These are phyloP conservation scores for Penicillium robsamsonii DNA, from an alignment of 495 filamentous ascomycete species.

Conservation along the genomic window DNA sequence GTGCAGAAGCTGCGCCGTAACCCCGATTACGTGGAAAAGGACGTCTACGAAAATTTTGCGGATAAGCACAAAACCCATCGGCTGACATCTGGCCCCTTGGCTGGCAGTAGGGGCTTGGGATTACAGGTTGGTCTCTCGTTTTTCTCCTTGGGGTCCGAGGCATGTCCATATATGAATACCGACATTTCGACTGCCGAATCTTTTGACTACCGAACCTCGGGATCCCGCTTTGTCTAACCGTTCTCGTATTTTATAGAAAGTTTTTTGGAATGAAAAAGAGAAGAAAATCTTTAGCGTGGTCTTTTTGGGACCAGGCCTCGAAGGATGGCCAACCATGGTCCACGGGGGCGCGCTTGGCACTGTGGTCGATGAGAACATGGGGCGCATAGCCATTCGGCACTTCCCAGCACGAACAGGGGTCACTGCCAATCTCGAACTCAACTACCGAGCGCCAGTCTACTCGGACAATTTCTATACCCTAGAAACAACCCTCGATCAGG, in stretches of 20 bases:
- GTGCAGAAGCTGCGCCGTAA: constrained; percentile 52
- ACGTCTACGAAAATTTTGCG: constrained; percentile 54
- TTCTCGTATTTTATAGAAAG: constrained; percentile 28
- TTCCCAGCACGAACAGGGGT: constrained; percentile 50
- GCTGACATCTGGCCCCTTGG: constrained; percentile 42
- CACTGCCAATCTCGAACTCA: constrained; percentile 63
- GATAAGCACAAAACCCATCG: constrained; percentile 35
- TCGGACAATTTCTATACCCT: constrained; percentile 64
- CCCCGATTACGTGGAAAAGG: constrained; percentile 51
- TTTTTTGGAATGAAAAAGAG: constrained; percentile 53
- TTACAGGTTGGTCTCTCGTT: constrained; percentile 39
- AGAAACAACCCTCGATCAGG: constrained; percentile 45
- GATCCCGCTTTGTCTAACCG: constrained; percentile 26
- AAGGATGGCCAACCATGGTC: constrained; percentile 74
- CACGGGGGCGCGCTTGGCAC: constrained; percentile 76
- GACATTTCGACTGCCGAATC: constrained; percentile 17
- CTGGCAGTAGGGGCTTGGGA: constrained; percentile 39
- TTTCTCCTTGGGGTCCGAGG: constrained; percentile 5
- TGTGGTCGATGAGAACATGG: constrained; percentile 62
- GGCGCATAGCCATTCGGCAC: constrained; percentile 40
- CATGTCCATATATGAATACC: neutral
- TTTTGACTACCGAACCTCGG: constrained; percentile 21
- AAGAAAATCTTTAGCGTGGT: constrained; percentile 53
- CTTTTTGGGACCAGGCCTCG: constrained; percentile 58
- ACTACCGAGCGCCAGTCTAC: constrained; percentile 58